phyloP scores from a whole-genome alignment of 2,329 filamentous ascomycete species.

The Ophiosphaerella herpotricha region DNA sequence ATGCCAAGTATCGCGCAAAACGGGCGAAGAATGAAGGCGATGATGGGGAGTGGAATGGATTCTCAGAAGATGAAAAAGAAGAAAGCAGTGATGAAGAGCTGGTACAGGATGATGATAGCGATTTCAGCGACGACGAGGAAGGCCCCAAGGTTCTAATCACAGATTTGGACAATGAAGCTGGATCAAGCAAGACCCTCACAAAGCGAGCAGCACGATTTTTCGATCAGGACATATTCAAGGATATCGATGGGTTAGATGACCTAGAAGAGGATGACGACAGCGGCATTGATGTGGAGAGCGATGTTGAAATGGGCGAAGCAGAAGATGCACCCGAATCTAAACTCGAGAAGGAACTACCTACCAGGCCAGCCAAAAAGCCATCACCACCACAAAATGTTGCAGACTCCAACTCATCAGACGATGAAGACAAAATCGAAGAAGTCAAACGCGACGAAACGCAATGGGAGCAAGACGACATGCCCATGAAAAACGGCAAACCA shows the following conservation, averaged over 20 bases:
- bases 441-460: conserved; percentile 62
- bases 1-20: conserved; percentile 90
- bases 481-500: conserved; percentile 65
- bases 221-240: conserved; percentile 91
- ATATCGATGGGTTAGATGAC: conserved; percentile 70
- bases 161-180: conserved; percentile 62
- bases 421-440: conserved; percentile 62
- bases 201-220: conserved; percentile 89
- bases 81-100: conserved; percentile 62
- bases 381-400: conserved; percentile 26
- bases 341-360: conserved; percentile 17
- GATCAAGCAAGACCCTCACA: conserved; percentile 67
- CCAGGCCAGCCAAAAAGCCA: conserved; percentile 24
- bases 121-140: conserved; percentile 64
- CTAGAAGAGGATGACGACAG: conserved; percentile 53
- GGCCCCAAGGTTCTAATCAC: conserved; percentile 61
- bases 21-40: conserved; percentile 82
- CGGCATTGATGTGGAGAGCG: conserved; percentile 46
- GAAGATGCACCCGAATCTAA: conserved; percentile 9
- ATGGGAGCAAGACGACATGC: conserved; percentile 71
- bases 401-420: conserved; percentile 44
- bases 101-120: conserved; percentile 64
- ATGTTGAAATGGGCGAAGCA: conserved; percentile 22
- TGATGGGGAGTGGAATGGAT: conserved; percentile 79
- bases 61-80: conserved; percentile 68